A percentile compares a stretch with the other conserved stretches of the same genome.
Conservation (phyloP, 164 flowering plant genomes). For the Umbellularia californica region DNA sequence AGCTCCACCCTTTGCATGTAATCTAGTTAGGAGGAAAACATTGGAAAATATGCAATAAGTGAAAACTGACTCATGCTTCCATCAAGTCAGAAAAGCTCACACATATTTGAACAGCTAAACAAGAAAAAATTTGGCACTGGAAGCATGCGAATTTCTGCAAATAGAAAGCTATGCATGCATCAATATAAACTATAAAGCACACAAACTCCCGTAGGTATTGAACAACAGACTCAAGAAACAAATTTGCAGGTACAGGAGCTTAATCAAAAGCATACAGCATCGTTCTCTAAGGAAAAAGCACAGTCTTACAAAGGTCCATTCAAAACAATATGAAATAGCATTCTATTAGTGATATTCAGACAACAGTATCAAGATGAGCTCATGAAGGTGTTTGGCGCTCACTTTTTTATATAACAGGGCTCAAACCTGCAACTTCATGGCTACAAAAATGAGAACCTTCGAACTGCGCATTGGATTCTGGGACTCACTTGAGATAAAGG, state of each 20-base stretch:
- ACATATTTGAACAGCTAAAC: background rate
- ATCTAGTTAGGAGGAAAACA: constrained; percentile 31
- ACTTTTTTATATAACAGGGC: background rate
- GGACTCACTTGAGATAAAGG: no score
- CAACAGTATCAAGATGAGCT: background rate
- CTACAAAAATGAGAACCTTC: background rate
- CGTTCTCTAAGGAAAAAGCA: background rate
- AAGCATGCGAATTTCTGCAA: background rate
- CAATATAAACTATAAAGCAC: background rate
- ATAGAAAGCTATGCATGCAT: background rate
- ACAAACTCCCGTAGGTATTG: background rate
- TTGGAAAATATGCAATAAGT: background rate
- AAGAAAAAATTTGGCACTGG: background rate
- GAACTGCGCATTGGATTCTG: no score
- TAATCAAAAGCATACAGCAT: background rate
- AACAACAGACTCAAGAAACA: background rate
- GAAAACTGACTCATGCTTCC: background rate
- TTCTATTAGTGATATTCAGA: background rate
- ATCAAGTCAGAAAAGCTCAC: background rate
- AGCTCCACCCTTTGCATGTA: constrained; percentile 72
- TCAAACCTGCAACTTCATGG: background rate
- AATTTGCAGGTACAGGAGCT: background rate
- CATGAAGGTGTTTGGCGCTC: background rate
- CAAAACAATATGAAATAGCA: background rate
- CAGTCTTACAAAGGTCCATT: background rate